Percentiles rank a stretch among this genome's conserved stretches.
Evolutionary conservation across 169 alveolate genomes (phyloP).

Genomic region (Plasmodium cynomolgi): DNA sequence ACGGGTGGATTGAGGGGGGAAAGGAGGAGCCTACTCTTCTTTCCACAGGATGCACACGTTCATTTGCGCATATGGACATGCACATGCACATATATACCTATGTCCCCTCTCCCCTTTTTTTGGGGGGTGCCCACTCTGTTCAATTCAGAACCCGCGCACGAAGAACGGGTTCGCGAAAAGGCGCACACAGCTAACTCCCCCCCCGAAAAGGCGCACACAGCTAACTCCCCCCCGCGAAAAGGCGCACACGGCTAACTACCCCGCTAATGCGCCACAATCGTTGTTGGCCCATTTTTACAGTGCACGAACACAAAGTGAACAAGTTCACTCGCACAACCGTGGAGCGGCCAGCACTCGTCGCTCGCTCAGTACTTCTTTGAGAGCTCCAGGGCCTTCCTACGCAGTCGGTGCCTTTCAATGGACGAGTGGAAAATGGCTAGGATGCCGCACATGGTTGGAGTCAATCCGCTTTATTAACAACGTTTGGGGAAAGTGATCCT

Average conservation of each 20-base stretch:
- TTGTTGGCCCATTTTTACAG: background rate
- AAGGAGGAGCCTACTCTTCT: background rate
- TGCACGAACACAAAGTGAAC: background rate
- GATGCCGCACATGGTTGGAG: conserved; percentile 52
- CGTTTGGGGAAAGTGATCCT: background rate
- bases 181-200: background rate
- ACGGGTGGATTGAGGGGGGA: background rate
- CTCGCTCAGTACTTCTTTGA: conserved; percentile 33
- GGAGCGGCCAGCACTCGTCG: background rate
- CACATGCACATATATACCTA: background rate
- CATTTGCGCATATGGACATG: background rate
- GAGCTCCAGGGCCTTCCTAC: conserved; percentile 61
- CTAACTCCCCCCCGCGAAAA: too few relatives aligned
- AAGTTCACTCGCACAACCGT: background rate
- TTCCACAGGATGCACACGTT: background rate
- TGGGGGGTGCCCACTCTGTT: background rate
- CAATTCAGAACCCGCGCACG: background rate
- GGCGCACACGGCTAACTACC: too few relatives aligned
- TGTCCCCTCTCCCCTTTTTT: background rate
- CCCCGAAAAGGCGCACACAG: background rate
- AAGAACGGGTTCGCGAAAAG: background rate
- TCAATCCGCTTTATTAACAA: background rate
- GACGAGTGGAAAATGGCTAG: conserved; percentile 67
- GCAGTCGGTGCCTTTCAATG: conserved; percentile 39
- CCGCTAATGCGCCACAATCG: background rate